Percentiles rank a stretch among this genome's conserved stretches.
phyloP scores from a whole-genome alignment of 1,284 basidiomycete species.

The Neolentinus lepideus region DNA sequence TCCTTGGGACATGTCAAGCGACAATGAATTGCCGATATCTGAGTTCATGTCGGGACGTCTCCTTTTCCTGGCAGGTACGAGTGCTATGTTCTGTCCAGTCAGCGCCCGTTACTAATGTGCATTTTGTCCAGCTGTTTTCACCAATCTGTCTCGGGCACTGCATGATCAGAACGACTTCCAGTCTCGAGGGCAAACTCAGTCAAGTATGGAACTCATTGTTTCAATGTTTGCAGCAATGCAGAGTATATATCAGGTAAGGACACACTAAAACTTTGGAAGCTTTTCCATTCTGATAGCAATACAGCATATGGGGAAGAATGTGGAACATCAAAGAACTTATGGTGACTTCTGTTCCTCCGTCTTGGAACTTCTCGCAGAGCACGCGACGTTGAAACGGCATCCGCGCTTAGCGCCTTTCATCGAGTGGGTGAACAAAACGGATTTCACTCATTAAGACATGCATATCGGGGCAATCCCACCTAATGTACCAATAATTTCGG shows the following conservation, averaged over 20 bases:
- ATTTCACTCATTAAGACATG: background rate
- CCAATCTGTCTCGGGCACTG: conserved; percentile 14
- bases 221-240: conserved; percentile 17
- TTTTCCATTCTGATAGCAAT: background rate
- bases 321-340: background rate
- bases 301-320: background rate
- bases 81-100: conserved; percentile 1
- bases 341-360: background rate
- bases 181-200: conserved; percentile 12
- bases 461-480: background rate
- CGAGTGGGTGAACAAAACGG: background rate
- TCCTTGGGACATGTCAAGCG: conserved; percentile 11
- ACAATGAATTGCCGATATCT: conserved; percentile 16
- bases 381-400: background rate
- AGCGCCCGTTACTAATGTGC: background rate
- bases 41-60: conserved; percentile 18
- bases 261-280: background rate
- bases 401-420: background rate
- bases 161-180: conserved; percentile 6
- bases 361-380: background rate
- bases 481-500: background rate
- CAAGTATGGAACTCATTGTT: conserved; percentile 13
- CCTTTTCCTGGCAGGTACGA: conserved; percentile 17
- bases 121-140: conserved; percentile 14
- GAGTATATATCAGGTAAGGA: conserved; percentile 7